These are phyloP conservation scores for Canna indica DNA, from an alignment of 176 grass and related monocot species.

Conservation along the genomic window DNA sequence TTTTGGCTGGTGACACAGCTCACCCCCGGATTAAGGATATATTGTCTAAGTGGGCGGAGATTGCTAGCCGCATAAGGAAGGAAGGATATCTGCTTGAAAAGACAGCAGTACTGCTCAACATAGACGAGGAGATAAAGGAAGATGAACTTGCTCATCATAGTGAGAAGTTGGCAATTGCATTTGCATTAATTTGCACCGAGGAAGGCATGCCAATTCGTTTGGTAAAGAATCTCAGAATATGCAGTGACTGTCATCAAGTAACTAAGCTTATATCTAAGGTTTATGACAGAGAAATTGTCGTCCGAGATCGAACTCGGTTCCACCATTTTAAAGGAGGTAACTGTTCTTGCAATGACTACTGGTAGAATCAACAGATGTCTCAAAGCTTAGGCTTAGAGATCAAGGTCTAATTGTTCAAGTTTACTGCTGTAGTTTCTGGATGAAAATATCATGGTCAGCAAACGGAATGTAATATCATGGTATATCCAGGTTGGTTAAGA, in stretches of 20 bases:
- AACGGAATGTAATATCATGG: background rate
- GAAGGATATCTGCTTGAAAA: slow-evolving; percentile 7
- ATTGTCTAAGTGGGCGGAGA: background rate
- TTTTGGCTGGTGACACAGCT: background rate
- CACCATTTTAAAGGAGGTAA: slow-evolving; percentile 5
- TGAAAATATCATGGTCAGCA: background rate
- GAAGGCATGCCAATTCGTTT: slow-evolving; percentile 2
- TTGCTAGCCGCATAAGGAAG: background rate
- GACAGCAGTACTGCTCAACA: background rate
- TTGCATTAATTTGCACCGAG: background rate
- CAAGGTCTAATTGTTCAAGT: background rate
- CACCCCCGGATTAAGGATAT: slow-evolving; percentile 7
- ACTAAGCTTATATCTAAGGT: slow-evolving; percentile 16
- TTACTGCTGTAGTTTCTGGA: background rate
- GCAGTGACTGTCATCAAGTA: slow-evolving; percentile 11
- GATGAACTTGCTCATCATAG: slow-evolving; percentile 6
- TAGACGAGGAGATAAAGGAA: slow-evolving; percentile 11
- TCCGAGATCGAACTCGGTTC: slow-evolving; percentile 8
- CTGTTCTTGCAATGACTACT: slow-evolving; percentile 14
- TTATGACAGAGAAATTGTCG: background rate
- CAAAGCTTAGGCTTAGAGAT: background rate
- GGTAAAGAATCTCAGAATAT: slow-evolving; percentile 10
- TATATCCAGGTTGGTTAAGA: background rate
- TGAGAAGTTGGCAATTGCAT: slow-evolving; percentile 8
- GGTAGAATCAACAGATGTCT: background rate